phyloP scores from a whole-genome alignment of 2,329 filamentous ascomycete species.

The Penicillium glabrum region DNA sequence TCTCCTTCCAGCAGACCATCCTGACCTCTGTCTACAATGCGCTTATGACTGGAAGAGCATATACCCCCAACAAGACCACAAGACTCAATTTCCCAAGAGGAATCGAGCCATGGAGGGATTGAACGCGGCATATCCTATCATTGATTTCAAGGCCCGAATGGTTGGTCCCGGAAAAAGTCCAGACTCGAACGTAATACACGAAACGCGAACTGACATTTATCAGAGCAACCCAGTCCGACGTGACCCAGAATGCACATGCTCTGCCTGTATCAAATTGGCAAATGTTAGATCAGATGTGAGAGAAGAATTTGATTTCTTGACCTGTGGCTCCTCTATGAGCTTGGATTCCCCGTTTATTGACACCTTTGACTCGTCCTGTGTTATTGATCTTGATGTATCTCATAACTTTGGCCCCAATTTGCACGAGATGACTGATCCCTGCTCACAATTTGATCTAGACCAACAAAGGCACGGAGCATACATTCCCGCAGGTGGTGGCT shows the following conservation, averaged over 20 bases:
- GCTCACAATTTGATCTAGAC: background rate
- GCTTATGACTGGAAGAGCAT: background rate
- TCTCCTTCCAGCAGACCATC: background rate
- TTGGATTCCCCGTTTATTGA: background rate
- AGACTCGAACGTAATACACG: background rate
- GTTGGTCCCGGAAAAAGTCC: background rate
- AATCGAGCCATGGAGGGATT: conserved; percentile 10
- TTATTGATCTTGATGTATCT: background rate
- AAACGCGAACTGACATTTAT: background rate
- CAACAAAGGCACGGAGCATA: background rate
- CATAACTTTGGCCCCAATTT: background rate
- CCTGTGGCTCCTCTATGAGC: background rate
- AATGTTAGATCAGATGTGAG: background rate
- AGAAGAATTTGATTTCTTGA: background rate
- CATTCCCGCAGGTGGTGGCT: background rate
- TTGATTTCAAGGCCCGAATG: background rate
- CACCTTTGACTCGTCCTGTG: background rate
- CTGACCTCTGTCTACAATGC: conserved; percentile 4
- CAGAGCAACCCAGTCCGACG: background rate
- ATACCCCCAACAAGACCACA: too few relatives aligned
- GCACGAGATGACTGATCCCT: background rate
- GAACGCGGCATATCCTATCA: background rate
- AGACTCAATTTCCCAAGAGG: background rate
- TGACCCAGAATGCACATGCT: background rate
- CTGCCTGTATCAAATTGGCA: background rate